These are phyloP conservation scores for Davidsoniella australis DNA, from an alignment of 2,329 filamentous ascomycete genomes.

Conservation along the genomic window DNA sequence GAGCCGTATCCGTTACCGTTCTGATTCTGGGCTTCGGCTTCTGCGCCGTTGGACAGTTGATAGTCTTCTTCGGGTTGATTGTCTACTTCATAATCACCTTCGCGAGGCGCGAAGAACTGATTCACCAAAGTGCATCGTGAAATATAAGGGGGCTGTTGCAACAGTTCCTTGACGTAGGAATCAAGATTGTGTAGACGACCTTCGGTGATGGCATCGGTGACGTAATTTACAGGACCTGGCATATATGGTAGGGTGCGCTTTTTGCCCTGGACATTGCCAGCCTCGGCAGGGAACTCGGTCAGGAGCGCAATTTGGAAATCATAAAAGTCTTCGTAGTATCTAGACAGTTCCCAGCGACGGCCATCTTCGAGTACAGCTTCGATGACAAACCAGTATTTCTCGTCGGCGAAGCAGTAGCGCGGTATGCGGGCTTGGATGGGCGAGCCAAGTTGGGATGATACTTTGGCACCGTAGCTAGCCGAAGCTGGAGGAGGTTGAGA, in stretches of 20 bases:
- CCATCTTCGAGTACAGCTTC: conserved; percentile 83
- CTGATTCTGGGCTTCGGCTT: conserved; percentile 21
- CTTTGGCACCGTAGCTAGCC: conserved; percentile 16
- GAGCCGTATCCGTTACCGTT: conserved; percentile 37
- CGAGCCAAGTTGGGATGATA: conserved; percentile 45
- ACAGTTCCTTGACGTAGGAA: conserved; percentile 83
- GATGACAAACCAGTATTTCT: conserved; percentile 98
- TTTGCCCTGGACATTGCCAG: conserved; percentile 65
- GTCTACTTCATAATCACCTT: conserved; percentile 88
- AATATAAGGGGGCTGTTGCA: conserved; percentile 72
- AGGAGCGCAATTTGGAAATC: conserved; percentile 94
- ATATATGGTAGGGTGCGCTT: conserved; percentile 84
- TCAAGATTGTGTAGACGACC: conserved; percentile 83
- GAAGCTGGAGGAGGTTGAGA: conserved; percentile 2
- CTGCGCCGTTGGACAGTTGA: conserved; percentile 51
- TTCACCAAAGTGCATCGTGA: conserved; percentile 69
- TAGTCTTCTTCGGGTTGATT: conserved; percentile 61
- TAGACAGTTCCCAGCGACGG: conserved; percentile 77
- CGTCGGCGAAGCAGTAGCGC: conserved; percentile 86
- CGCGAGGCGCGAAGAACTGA: conserved; percentile 76
- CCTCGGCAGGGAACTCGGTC: conserved; percentile 80
- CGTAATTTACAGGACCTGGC: conserved; percentile 93
- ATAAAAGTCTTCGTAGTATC: conserved; percentile 97
- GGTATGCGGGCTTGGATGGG: conserved; percentile 75
- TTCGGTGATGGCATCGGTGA: conserved; percentile 94